Evolutionary conservation across 2,329 filamentous ascomycete genomes (phyloP), one percentile per base, ranked within the genome.

Genomic region (Penicillium rolfsii): DNA sequence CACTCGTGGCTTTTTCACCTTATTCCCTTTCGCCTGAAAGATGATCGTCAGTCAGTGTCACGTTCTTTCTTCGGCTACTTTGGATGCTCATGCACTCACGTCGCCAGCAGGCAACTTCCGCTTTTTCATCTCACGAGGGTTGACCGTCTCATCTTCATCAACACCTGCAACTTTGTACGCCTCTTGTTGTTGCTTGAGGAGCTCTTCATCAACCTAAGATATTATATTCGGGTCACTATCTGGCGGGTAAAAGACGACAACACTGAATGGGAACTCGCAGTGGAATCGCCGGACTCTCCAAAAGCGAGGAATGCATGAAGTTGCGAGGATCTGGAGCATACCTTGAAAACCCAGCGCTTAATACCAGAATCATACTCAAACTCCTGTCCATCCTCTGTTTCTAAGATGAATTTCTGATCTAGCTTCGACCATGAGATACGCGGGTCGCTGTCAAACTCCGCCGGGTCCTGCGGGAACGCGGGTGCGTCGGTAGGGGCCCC

Each of bases 361-460:
- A 88, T 78, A 54, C 82, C 83, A 53, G 84, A 78, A 76, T 96
- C 88, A 79, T 89, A 97, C 74, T 93, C 90, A 79, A 89, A 96
- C 76, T 97, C 93, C 63, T 87, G 85, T 55, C 91, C 92, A 73
- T 95, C 88, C 52, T 93, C 91, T 59, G 91, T 89, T 63, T 96
- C 93, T 7, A 95, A 87, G 56, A 95, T 86, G 79, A 89, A 94
- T 74, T 92, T 94, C 72, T 87, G 84, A 77, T 94, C 89, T 63
- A 91, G 82, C 73, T 86, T 90, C n/a, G 91, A 94, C 79, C 89
- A 96, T 5, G 91, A 94, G 71, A 97, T 91, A 68, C 93, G 90
- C 30, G 91, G 85, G 74, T 97, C 93, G 60, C 80, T 80, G 70
- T 89, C 88, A 74, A 96, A 96, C 52, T 90, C 84, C 59, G 85